A percentile compares a stretch with the other conserved stretches of the same genome.
Evolutionary conservation across 2,329 filamentous ascomycete genomes (phyloP).

Genomic region (Westerdykella aurantiaca): DNA sequence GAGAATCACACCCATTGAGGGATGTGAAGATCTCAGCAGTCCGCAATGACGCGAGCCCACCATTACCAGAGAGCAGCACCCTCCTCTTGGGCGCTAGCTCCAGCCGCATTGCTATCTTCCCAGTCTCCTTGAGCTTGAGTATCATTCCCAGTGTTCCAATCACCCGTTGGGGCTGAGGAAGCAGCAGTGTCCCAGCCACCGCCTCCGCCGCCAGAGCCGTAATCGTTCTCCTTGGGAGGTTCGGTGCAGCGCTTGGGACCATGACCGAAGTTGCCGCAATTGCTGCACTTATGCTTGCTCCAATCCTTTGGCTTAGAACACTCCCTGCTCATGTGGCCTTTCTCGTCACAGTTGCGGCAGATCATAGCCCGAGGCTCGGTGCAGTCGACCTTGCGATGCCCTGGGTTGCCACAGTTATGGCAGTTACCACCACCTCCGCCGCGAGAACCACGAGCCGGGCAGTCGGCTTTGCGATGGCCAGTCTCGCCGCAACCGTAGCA

Average conservation of each 20-base stretch:
- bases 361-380: constrained; percentile 26
- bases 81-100: constrained; percentile 3
- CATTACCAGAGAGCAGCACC: no score
- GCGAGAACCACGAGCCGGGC: neutral
- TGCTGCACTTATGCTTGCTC: constrained; percentile 54
- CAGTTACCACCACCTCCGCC: constrained; percentile 1
- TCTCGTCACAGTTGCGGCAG: constrained; percentile 58
- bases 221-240: constrained; percentile 21
- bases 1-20: no score
- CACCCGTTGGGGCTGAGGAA: constrained; percentile 6
- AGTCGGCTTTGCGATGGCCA: constrained; percentile 1
- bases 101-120: constrained; percentile 11
- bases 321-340: constrained; percentile 53
- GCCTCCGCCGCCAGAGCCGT: constrained; percentile 12
- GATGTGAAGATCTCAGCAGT: no score
- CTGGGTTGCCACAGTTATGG: constrained; percentile 20
- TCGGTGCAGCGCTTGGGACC: constrained; percentile 38
- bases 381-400: constrained; percentile 25
- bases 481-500: constrained; percentile 1
- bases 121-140: constrained; percentile 10
- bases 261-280: constrained; percentile 48
- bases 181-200: constrained; percentile 14
- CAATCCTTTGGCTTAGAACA: constrained; percentile 53
- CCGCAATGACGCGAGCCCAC: no score
- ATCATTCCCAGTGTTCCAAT: constrained; percentile 7